phyloP scores from a whole-genome alignment of 108 stramenopile genomes.

The Epithemia pelagica region DNA sequence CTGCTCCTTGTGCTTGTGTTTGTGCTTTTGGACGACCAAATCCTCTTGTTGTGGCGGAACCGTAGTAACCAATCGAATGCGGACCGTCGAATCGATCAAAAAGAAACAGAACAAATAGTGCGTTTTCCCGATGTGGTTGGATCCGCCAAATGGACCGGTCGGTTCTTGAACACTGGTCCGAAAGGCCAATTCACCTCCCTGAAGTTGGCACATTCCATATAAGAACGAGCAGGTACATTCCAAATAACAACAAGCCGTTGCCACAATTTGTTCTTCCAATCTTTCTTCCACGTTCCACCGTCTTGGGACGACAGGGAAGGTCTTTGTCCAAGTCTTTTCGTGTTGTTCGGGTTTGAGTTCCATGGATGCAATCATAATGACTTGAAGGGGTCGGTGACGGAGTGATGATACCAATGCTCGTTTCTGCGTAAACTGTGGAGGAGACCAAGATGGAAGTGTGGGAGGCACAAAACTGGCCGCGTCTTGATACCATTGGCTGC shows the following conservation, averaged over 20 bases:
- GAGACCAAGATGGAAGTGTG: neutral
- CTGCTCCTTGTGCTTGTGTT: too few relatives aligned
- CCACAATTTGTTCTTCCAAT: slow-evolving; percentile 6
- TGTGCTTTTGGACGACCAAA: too few relatives aligned
- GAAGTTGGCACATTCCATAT: neutral
- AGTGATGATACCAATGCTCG: neutral
- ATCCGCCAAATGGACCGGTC: neutral
- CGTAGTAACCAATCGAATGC: slow-evolving; percentile 1
- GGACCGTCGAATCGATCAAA: slow-evolving; percentile 3
- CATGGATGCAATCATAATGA: slow-evolving; percentile 10
- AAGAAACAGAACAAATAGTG: slow-evolving; percentile 5
- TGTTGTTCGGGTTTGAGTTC: slow-evolving; percentile 1
- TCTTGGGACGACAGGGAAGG: neutral
- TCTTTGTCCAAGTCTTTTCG: too few relatives aligned
- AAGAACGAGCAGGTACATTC: too few relatives aligned
- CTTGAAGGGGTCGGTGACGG: slow-evolving; percentile 6
- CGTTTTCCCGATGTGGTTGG: neutral
- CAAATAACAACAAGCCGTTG: slow-evolving; percentile 10
- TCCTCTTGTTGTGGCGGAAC: slow-evolving; percentile 8
- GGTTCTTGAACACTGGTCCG: neutral
- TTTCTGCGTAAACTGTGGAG: neutral
- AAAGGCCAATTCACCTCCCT: slow-evolving; percentile 8
- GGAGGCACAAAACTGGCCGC: neutral
- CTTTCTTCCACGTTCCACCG: slow-evolving; percentile 3
- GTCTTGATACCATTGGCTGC: neutral